These are phyloP conservation scores for Puccinia novopanici DNA, from an alignment of 1,284 basidiomycete species.

Conservation along the genomic window DNA sequence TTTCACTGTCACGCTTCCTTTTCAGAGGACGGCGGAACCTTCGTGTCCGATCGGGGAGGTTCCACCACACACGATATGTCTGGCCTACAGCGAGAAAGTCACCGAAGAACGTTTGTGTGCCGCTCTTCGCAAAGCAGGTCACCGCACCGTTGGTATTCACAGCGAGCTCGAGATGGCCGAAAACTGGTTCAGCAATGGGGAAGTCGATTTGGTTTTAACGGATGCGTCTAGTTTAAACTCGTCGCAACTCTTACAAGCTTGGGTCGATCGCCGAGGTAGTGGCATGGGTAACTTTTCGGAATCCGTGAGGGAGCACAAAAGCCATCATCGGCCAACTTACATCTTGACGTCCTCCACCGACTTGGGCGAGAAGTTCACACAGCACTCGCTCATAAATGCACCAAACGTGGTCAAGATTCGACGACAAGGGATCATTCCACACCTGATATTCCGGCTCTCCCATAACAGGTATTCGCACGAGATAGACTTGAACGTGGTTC, in stretches of 20 bases:
- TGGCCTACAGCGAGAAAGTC: slow-evolving; percentile 35
- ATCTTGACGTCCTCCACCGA: slow-evolving; percentile 23
- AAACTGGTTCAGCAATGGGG: slow-evolving; percentile 11
- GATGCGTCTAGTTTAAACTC: slow-evolving; percentile 9
- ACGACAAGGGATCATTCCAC: slow-evolving; percentile 47
- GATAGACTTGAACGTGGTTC: neutral
- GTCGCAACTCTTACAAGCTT: slow-evolving; percentile 4
- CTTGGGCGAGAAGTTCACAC: slow-evolving; percentile 1
- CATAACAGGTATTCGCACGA: slow-evolving; percentile 38
- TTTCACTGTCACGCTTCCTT: slow-evolving; percentile 31
- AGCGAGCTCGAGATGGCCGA: slow-evolving; percentile 5
- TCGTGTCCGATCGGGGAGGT: neutral
- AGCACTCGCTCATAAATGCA: neutral
- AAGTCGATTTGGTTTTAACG: slow-evolving; percentile 37
- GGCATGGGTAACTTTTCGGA: neutral
- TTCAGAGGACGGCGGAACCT: neutral
- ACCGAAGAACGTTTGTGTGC: slow-evolving; percentile 16
- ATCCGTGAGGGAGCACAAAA: neutral
- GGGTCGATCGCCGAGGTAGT: neutral
- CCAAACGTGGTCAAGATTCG: slow-evolving; percentile 27
- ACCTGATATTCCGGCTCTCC: slow-evolving; percentile 33
- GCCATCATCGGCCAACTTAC: slow-evolving; percentile 15
- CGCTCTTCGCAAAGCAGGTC: slow-evolving; percentile 29
- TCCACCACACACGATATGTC: slow-evolving; percentile 16
- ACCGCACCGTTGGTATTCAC: slow-evolving; percentile 27